phyloP scores from a whole-genome alignment of 2,329 filamentous ascomycete species.

The Ascochyta rabiei region DNA sequence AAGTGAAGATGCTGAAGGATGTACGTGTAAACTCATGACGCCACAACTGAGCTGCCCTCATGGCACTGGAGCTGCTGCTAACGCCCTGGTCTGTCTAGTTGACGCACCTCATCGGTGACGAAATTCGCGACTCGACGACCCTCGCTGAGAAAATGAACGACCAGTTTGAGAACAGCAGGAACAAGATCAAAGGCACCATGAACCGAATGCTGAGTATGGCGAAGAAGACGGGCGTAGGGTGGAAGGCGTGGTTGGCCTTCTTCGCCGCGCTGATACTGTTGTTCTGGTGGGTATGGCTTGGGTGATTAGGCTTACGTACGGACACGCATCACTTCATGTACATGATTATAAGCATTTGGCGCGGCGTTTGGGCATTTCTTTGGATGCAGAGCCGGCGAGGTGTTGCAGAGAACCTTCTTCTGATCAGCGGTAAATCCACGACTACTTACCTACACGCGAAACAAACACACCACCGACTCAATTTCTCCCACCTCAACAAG shows the following conservation, averaged over 20 bases:
- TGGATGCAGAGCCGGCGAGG: not conserved
- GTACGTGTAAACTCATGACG: slow-evolving; percentile 58
- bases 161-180: slow-evolving; percentile 82
- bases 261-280: slow-evolving; percentile 81
- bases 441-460: no score
- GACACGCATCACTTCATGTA: not conserved
- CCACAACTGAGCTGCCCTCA: not conserved
- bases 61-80: not conserved
- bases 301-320: not conserved
- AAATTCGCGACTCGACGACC: slow-evolving; percentile 88
- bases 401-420: not conserved
- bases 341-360: slow-evolving; percentile 9
- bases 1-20: slow-evolving; percentile 87
- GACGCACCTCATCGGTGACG: slow-evolving; percentile 90
- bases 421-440: no score
- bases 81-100: slow-evolving; percentile 57
- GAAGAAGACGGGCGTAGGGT: slow-evolving; percentile 89
- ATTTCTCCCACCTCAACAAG: no score
- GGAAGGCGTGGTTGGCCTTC: slow-evolving; percentile 92
- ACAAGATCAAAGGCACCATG: slow-evolving; percentile 89
- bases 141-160: slow-evolving; percentile 97
- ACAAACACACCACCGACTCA: no score
- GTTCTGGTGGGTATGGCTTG: slow-evolving; percentile 90
- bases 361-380: slow-evolving; percentile 12
- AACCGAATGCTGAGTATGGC: slow-evolving; percentile 97